A percentile compares a stretch with the other conserved stretches of the same genome.
These are phyloP conservation scores for Liquidambar formosana DNA, from an alignment of 164 flowering plant genomes.

Conservation along the genomic window DNA sequence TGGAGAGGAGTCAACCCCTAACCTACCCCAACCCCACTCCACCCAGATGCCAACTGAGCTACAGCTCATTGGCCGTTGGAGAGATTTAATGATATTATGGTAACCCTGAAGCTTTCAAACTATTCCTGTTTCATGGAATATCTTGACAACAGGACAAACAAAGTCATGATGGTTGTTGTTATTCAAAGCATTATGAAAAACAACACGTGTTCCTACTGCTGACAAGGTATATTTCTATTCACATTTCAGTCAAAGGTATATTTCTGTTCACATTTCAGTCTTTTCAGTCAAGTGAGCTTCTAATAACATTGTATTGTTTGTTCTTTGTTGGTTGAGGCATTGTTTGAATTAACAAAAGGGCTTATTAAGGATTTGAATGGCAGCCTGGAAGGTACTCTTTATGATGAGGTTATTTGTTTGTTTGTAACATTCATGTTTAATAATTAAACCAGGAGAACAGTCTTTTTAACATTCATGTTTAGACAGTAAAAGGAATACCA, in stretches of 20 bases:
- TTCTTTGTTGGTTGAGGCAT: slow-evolving; percentile 77
- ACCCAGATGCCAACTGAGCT: too few species aligned
- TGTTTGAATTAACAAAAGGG: slow-evolving; percentile 90
- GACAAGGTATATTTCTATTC: slow-evolving; percentile 25
- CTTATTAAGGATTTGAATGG: slow-evolving; percentile 86
- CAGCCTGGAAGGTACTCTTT: too few species aligned
- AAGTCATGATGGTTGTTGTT: slow-evolving; percentile 92
- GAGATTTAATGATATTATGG: slow-evolving; percentile 85
- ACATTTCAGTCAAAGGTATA: slow-evolving; percentile 48
- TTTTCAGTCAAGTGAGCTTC: neutral
- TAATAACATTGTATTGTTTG: neutral
- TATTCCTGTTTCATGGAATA: slow-evolving; percentile 94
- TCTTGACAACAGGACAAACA: slow-evolving; percentile 84
- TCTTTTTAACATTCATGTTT: too few species aligned
- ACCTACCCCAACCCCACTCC: too few species aligned
- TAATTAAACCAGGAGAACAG: neutral
- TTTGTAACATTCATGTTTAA: neutral
- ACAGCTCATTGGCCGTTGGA: too few species aligned
- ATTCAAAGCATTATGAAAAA: slow-evolving; percentile 93
- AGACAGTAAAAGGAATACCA: too few species aligned
- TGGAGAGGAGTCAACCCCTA: too few species aligned
- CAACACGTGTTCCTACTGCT: slow-evolving; percentile 72
- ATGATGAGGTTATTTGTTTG: slow-evolving; percentile 62
- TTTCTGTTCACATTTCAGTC: slow-evolving; percentile 10
- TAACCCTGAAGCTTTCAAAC: slow-evolving; percentile 82